These are phyloP conservation scores for Stagonosporopsis cucurbitacearum DNA, from an alignment of 2,329 filamentous ascomycete genomes.

Conservation along the genomic window DNA sequence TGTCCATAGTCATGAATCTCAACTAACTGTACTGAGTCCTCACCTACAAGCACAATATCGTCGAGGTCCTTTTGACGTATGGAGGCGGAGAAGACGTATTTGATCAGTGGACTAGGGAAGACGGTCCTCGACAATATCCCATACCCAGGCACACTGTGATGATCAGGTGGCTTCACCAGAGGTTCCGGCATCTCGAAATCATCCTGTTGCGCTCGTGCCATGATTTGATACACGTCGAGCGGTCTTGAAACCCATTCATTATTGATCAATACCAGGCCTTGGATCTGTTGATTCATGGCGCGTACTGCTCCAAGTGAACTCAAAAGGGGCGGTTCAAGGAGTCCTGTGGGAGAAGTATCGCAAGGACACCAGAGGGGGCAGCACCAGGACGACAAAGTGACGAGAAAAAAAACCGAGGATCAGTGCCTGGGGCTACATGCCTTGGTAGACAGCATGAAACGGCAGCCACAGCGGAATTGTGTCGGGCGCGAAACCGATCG, in stretches of 20 bases:
- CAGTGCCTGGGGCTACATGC: constrained; percentile 18
- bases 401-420: neutral
- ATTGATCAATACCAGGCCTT: constrained; percentile 35
- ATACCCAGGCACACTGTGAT: constrained; percentile 57
- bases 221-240: constrained; percentile 52
- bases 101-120: constrained; percentile 75
- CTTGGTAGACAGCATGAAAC: constrained; percentile 1
- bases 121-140: constrained; percentile 82
- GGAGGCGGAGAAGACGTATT: constrained; percentile 80
- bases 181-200: constrained; percentile 36
- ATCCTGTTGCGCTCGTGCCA: constrained; percentile 43
- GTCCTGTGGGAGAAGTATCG: neutral
- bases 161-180: constrained; percentile 39
- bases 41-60: constrained; percentile 86
- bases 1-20: constrained; percentile 74
- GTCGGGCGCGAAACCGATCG: constrained; percentile 4
- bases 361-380: constrained; percentile 11
- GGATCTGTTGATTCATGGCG: constrained; percentile 40
- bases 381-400: constrained; percentile 21
- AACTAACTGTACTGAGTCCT: constrained; percentile 80
- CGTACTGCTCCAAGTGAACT: neutral
- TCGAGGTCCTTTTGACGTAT: constrained; percentile 73
- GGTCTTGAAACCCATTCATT: constrained; percentile 46
- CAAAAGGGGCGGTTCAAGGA: constrained; percentile 1
- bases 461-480: constrained; percentile 2